Evolutionary conservation across 1,284 basidiomycete species (phyloP).

Genomic region (Ceratobasidium sp.): DNA sequence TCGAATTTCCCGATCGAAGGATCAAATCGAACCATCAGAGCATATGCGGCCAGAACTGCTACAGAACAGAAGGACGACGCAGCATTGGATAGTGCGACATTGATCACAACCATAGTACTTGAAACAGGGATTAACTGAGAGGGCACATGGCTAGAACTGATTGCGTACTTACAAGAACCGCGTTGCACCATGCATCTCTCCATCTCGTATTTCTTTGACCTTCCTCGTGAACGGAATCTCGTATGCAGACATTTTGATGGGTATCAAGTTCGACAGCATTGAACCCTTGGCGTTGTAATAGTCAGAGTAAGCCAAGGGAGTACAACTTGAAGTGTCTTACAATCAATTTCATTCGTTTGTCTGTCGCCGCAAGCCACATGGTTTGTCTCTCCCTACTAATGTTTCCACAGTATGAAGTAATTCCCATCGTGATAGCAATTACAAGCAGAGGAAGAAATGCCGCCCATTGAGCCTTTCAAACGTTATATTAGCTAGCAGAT

Average conservation of each 20-base stretch:
- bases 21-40: conserved; percentile 22
- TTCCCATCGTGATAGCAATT: neutral
- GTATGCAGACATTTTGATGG: conserved; percentile 29
- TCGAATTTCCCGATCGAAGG: conserved; percentile 19
- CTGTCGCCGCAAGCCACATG: neutral
- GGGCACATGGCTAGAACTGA: neutral
- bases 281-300: neutral
- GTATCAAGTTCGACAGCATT: conserved; percentile 15
- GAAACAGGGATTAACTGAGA: neutral
- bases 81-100: conserved; percentile 7
- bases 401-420: conserved; percentile 23
- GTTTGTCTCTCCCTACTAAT: neutral
- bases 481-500: neutral
- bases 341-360: conserved; percentile 29
- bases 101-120: conserved; percentile 12
- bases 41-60: conserved; percentile 10
- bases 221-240: conserved; percentile 7
- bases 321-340: neutral
- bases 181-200: neutral
- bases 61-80: conserved; percentile 12
- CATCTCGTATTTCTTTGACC: conserved; percentile 13
- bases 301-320: neutral
- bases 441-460: conserved; percentile 18
- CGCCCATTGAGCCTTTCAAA: conserved; percentile 4
- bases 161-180: conserved; percentile 3